These are phyloP conservation scores for Fistulinella staudtii DNA, from an alignment of 1,284 basidiomycete genomes.

Conservation along the genomic window DNA sequence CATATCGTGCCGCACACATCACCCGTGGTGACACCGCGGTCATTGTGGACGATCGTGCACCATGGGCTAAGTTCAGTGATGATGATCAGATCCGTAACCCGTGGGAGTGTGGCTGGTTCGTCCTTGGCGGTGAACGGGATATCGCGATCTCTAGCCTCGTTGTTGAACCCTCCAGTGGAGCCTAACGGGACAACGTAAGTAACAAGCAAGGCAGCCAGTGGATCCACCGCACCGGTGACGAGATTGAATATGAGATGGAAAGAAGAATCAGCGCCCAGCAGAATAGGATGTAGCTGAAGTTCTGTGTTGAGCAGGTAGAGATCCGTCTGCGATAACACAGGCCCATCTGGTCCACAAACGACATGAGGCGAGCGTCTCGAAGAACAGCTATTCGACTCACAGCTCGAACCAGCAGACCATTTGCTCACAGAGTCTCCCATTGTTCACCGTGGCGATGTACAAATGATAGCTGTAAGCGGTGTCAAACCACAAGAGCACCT, in stretches of 20 bases:
- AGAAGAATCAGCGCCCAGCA: constrained; percentile 43
- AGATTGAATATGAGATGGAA: constrained; percentile 74
- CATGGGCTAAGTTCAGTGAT: constrained; percentile 72
- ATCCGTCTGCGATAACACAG: constrained; percentile 69
- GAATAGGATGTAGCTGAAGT: constrained; percentile 68
- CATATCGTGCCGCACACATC: constrained; percentile 65
- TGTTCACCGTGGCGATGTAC: constrained; percentile 1
- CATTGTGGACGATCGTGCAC: constrained; percentile 74
- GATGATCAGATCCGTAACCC: constrained; percentile 68
- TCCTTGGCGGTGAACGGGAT: constrained; percentile 62
- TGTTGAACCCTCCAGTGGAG: constrained; percentile 57
- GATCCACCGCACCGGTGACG: constrained; percentile 47
- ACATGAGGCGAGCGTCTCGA: background rate
- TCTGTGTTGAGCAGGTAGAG: constrained; percentile 66
- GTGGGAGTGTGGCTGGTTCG: constrained; percentile 75
- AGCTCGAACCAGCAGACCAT: constrained; percentile 31
- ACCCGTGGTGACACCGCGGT: constrained; percentile 64
- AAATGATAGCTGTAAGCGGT: constrained; percentile 1
- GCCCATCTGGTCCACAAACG: constrained; percentile 53
- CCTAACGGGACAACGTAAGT: constrained; percentile 34
- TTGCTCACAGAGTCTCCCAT: constrained; percentile 31
- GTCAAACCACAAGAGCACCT: too few relatives aligned
- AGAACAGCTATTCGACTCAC: constrained; percentile 17
- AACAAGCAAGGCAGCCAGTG: background rate
- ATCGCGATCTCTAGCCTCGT: constrained; percentile 54